Evolutionary conservation across 2,329 filamentous ascomycete genomes (phyloP).

Genomic region (Phoma sp.): DNA sequence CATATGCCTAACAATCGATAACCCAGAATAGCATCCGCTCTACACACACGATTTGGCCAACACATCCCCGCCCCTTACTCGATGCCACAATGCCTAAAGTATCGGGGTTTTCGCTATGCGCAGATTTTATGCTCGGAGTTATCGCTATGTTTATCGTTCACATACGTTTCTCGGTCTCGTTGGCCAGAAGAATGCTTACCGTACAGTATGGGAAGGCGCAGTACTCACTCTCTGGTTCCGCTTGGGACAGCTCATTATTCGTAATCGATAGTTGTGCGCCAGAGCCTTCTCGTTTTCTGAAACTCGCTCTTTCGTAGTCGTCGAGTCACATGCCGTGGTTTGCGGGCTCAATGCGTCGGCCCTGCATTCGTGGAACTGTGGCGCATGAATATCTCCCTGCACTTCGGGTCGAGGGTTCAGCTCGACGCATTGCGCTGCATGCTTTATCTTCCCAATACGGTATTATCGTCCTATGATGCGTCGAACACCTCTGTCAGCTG

Average conservation of each 20-base stretch:
- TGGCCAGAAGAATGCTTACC: neutral
- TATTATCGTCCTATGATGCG: neutral
- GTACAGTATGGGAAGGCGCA: neutral
- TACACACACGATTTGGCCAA: too few relatives aligned
- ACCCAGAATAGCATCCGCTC: neutral
- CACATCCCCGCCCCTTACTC: too few relatives aligned
- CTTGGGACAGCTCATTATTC: neutral
- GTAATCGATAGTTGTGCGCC: neutral
- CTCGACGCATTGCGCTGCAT: neutral
- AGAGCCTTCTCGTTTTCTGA: neutral
- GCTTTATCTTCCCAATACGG: neutral
- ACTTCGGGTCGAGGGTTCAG: neutral
- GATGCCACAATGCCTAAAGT: too few relatives aligned
- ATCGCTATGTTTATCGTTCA: too few relatives aligned
- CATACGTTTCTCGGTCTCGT: neutral
- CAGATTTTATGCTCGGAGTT: too few relatives aligned
- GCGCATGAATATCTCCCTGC: neutral
- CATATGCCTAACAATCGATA: neutral
- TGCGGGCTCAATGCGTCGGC: neutral
- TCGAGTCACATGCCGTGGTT: neutral
- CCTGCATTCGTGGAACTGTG: constrained; percentile 7
- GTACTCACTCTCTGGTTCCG: neutral
- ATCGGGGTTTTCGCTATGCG: too few relatives aligned
- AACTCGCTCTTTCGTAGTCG: neutral
- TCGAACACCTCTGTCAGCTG: neutral